Evolutionary conservation across 305 asterid genomes (phyloP).

Genomic region (Fraxinus platypoda): DNA sequence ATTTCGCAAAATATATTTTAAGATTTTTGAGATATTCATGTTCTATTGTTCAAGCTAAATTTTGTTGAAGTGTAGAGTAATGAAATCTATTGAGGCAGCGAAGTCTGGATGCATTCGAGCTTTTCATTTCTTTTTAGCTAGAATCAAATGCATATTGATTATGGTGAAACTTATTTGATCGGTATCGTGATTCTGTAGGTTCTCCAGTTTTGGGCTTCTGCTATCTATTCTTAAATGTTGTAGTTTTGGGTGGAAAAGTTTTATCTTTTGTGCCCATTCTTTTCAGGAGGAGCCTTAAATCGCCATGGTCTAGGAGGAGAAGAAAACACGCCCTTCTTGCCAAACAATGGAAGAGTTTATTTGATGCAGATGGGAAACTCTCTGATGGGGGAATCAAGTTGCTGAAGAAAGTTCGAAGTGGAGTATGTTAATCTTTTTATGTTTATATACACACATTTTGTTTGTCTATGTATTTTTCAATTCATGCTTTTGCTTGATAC

Average conservation of each 20-base stretch:
- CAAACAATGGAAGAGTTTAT: constrained; percentile 70
- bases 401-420: constrained; percentile 83
- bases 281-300: constrained; percentile 72
- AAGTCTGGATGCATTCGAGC: neutral
- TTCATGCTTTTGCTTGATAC: constrained; percentile 1
- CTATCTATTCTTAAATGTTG: neutral
- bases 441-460: neutral
- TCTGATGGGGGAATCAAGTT: constrained; percentile 85
- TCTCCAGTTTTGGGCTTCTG: constrained; percentile 2
- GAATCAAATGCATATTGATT: neutral
- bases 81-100: neutral
- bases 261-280: constrained; percentile 22
- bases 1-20: constrained; percentile 14
- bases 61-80: neutral
- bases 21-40: neutral
- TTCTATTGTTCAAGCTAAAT: constrained; percentile 6
- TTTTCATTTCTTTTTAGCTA: neutral
- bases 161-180: neutral
- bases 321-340: constrained; percentile 75
- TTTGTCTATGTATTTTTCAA: neutral
- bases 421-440: constrained; percentile 47
- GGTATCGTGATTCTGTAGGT: neutral
- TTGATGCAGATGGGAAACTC: constrained; percentile 67
- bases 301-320: constrained; percentile 93
- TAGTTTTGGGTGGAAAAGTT: constrained; percentile 8